These are phyloP conservation scores for Termitomyces sp. DNA, from an alignment of 1,284 basidiomycete species.

Conservation along the genomic window DNA sequence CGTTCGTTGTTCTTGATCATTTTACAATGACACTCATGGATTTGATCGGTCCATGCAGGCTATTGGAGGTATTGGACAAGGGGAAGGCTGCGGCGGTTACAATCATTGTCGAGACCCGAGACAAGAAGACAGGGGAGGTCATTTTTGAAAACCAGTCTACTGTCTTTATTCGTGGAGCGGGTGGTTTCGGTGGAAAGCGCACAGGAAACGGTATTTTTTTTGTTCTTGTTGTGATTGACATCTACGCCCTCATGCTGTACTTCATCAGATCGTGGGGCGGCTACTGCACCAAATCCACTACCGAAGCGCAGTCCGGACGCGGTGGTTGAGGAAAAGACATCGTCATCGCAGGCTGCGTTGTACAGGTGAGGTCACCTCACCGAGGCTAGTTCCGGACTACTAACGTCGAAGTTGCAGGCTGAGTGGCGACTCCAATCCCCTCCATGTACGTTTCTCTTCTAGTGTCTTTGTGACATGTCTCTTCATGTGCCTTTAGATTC, in stretches of 20 bases:
- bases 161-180: slow-evolving; percentile 89
- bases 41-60: slow-evolving; percentile 31
- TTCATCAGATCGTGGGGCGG: slow-evolving; percentile 81
- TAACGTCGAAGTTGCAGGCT: slow-evolving; percentile 39
- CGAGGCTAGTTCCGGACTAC: slow-evolving; percentile 1
- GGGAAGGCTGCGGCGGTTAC: slow-evolving; percentile 92
- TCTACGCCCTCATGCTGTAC: slow-evolving; percentile 1
- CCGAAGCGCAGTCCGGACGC: slow-evolving; percentile 84
- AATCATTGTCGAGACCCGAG: slow-evolving; percentile 70
- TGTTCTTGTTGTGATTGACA: neutral
- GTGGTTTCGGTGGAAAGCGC: slow-evolving; percentile 94
- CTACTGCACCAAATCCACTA: slow-evolving; percentile 79
- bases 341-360: slow-evolving; percentile 77
- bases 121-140: slow-evolving; percentile 73
- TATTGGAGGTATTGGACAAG: slow-evolving; percentile 82
- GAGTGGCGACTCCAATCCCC: slow-evolving; percentile 88
- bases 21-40: neutral
- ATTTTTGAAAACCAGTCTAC: slow-evolving; percentile 95
- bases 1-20: slow-evolving; percentile 23
- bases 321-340: slow-evolving; percentile 84
- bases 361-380: slow-evolving; percentile 59
- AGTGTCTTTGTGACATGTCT: neutral
- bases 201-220: slow-evolving; percentile 60
- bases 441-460: slow-evolving; percentile 56
- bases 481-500: slow-evolving; percentile 50